These are phyloP conservation scores for Ganoderma lucidum DNA, from an alignment of 1,284 basidiomycete genomes.

Conservation along the genomic window DNA sequence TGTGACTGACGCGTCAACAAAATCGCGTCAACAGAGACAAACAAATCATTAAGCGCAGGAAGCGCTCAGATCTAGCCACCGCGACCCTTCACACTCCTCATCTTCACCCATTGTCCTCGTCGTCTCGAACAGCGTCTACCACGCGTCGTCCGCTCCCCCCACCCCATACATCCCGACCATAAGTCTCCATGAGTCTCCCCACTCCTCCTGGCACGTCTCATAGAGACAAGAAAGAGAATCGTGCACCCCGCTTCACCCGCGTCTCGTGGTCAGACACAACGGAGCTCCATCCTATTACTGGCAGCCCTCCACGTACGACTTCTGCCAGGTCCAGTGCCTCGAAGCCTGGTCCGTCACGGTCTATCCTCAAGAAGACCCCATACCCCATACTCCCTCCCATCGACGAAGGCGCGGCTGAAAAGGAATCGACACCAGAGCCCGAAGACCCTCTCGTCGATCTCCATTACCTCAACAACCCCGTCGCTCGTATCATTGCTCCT, in stretches of 20 bases:
- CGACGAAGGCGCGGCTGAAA: slow-evolving; percentile 47
- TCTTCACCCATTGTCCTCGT: slow-evolving; percentile 21
- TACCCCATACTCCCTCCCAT: slow-evolving; percentile 46
- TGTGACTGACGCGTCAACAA: slow-evolving; percentile 34
- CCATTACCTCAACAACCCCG: slow-evolving; percentile 66
- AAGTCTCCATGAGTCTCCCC: slow-evolving; percentile 47
- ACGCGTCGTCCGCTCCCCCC: slow-evolving; percentile 9
- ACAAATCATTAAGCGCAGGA: slow-evolving; percentile 29
- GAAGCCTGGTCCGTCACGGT: slow-evolving; percentile 55
- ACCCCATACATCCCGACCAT: slow-evolving; percentile 2
- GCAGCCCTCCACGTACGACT: slow-evolving; percentile 42
- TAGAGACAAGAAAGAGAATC: slow-evolving; percentile 59
- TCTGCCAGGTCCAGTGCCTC: slow-evolving; percentile 44
- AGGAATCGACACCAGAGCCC: slow-evolving; percentile 77
- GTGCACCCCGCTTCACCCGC: slow-evolving; percentile 44
- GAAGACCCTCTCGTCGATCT: slow-evolving; percentile 68
- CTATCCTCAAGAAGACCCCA: slow-evolving; percentile 68
- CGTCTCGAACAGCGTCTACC: slow-evolving; percentile 14
- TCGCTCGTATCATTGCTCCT: slow-evolving; percentile 61
- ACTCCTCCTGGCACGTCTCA: slow-evolving; percentile 73
- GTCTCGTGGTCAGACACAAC: slow-evolving; percentile 69
- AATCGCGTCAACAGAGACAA: slow-evolving; percentile 34
- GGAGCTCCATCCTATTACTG: slow-evolving; percentile 58
- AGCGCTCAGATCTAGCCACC: slow-evolving; percentile 11
- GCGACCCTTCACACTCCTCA: slow-evolving; percentile 13